Conservation (phyloP, 441 rosid genomes). For the Populus hybrid region DNA sequence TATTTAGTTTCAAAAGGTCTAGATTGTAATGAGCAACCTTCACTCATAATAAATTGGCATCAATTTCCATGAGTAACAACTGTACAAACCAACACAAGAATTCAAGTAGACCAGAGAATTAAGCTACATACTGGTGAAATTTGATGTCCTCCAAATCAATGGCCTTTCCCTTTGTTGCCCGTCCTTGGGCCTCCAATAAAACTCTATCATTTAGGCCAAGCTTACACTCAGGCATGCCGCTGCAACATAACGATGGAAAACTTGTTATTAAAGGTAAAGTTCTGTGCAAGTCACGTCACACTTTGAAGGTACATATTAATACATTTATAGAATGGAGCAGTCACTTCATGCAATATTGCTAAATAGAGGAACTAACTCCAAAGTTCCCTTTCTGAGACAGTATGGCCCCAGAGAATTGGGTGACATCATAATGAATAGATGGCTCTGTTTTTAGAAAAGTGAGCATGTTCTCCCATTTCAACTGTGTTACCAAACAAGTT, state of each 20-base stretch:
- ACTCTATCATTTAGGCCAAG: constrained; percentile 94
- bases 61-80: neutral
- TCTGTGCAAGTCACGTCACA: no score
- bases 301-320: neutral
- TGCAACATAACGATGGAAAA: constrained; percentile 30
- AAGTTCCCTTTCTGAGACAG: neutral
- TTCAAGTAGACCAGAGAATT: constrained; percentile 17
- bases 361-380: neutral
- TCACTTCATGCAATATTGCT: neutral
- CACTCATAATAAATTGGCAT: constrained; percentile 6
- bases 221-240: constrained; percentile 99
- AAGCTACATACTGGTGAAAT: constrained; percentile 80
- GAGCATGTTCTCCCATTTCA: neutral
- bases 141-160: constrained; percentile 97
- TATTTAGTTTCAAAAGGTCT: neutral
- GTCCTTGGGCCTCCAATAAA: constrained; percentile 94
- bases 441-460: neutral
- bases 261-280: neutral
- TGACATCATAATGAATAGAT: neutral
- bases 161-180: constrained; percentile 94
- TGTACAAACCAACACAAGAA: constrained; percentile 7
- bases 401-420: neutral
- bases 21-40: constrained; percentile 20
- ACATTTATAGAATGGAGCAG: neutral
- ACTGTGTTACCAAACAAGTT: neutral